phyloP scores from a whole-genome alignment of 148 eudicot species.

The Bassia scoparia region DNA sequence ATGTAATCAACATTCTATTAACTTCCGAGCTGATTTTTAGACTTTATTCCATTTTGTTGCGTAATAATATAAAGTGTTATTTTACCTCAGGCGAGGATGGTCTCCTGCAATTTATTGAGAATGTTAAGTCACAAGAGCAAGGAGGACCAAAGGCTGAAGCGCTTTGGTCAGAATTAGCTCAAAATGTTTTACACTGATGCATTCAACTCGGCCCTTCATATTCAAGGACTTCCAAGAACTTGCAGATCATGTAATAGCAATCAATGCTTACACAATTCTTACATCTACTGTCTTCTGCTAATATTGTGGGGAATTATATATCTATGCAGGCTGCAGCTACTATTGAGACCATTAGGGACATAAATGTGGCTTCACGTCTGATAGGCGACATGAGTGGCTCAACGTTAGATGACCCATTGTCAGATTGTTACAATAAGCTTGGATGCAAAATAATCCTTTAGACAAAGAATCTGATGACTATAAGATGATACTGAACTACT shows the following conservation, averaged over 20 bases:
- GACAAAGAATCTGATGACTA: constrained; percentile 66
- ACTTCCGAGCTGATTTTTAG: background rate
- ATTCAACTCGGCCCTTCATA: constrained; percentile 64
- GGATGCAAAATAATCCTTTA: constrained; percentile 53
- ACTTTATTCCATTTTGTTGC: background rate
- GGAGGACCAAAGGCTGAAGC: constrained; percentile 49
- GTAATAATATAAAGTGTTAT: background rate
- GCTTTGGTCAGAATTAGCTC: constrained; percentile 77
- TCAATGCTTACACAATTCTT: background rate
- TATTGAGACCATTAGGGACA: constrained; percentile 62
- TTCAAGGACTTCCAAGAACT: constrained; percentile 53
- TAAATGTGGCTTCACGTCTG: constrained; percentile 60
- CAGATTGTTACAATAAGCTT: constrained; percentile 54
- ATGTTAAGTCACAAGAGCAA: constrained; percentile 35
- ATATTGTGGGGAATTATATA: background rate
- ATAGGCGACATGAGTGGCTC: constrained; percentile 70
- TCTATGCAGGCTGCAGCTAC: constrained; percentile 57
- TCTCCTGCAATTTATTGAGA: constrained; percentile 48
- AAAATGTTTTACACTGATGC: constrained; percentile 72
- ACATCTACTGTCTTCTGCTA: background rate
- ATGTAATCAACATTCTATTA: constrained; percentile 38
- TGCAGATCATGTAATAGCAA: constrained; percentile 60
- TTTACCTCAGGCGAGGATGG: constrained; percentile 50
- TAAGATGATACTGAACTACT: constrained; percentile 65
- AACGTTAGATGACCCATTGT: constrained; percentile 70